These are phyloP conservation scores for Plasmodium coatneyi DNA, from an alignment of 169 alveolate genomes.

Conservation along the genomic window DNA sequence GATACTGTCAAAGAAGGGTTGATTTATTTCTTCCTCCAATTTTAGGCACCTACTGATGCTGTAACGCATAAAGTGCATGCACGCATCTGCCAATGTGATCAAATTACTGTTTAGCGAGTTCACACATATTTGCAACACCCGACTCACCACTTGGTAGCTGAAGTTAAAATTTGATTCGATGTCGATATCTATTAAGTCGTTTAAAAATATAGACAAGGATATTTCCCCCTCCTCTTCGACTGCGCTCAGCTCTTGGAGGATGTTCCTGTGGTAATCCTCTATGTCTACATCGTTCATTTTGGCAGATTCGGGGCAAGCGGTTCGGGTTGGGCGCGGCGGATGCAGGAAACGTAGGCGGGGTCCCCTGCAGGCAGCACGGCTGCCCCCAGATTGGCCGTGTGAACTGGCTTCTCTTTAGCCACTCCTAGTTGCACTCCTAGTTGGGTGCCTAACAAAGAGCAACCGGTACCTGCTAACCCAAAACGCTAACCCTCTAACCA, in stretches of 20 bases:
- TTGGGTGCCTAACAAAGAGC: too few relatives aligned
- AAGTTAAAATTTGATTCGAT: constrained; percentile 67
- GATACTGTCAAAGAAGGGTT: constrained; percentile 20
- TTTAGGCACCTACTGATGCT: constrained; percentile 42
- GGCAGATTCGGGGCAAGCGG: neutral
- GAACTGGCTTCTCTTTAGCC: too few relatives aligned
- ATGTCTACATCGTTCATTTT: constrained; percentile 57
- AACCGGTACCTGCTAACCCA: neutral
- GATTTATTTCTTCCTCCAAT: constrained; percentile 40
- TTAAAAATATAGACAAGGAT: constrained; percentile 45
- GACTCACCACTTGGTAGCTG: constrained; percentile 36
- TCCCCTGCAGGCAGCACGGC: neutral
- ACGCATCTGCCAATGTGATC: constrained; percentile 28
- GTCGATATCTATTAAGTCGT: constrained; percentile 67
- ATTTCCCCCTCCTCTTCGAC: constrained; percentile 67
- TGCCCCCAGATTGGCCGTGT: neutral
- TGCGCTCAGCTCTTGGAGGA: constrained; percentile 56
- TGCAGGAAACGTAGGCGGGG: neutral
- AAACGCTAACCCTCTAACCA: neutral
- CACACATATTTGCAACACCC: constrained; percentile 52
- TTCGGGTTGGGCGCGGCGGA: neutral
- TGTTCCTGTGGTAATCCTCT: constrained; percentile 53
- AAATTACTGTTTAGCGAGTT: constrained; percentile 40
- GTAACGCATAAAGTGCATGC: constrained; percentile 73
- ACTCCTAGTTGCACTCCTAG: too few relatives aligned